Percentiles rank a stretch among this genome's conserved stretches.
phyloP scores from a whole-genome alignment of 345 rosid genomes.

The Melaleuca quinquenervia region DNA sequence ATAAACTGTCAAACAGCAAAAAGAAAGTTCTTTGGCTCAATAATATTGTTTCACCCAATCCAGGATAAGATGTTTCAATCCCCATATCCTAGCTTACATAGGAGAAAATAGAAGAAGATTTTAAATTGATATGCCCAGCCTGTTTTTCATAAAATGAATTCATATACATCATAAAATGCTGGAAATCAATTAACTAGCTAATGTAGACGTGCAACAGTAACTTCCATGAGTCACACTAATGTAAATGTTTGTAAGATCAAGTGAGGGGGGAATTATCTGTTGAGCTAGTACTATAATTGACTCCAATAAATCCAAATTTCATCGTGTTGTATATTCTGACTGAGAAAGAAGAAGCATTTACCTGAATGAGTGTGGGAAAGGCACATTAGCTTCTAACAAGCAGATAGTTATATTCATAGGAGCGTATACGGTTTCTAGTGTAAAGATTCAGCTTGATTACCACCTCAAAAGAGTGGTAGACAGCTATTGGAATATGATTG shows the following conservation, averaged over 20 bases:
- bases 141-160: background rate
- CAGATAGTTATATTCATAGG: background rate
- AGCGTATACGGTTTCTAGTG: background rate
- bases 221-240: background rate
- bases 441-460: background rate
- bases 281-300: background rate
- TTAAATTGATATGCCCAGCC: background rate
- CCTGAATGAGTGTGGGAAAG: background rate
- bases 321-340: background rate
- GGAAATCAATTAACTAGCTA: background rate
- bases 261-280: background rate
- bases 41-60: background rate
- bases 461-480: background rate
- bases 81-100: background rate
- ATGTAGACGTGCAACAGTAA: background rate
- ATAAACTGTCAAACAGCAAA: slow-evolving; percentile 38
- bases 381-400: background rate
- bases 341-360: background rate
- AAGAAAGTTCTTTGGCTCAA: background rate
- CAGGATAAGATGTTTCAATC: background rate
- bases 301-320: background rate
- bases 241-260: background rate
- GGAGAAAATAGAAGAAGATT: background rate
- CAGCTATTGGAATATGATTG: background rate
- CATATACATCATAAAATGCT: background rate